Conservation (phyloP, 78 protist species). For the Capsaspora owczarzaki region DNA sequence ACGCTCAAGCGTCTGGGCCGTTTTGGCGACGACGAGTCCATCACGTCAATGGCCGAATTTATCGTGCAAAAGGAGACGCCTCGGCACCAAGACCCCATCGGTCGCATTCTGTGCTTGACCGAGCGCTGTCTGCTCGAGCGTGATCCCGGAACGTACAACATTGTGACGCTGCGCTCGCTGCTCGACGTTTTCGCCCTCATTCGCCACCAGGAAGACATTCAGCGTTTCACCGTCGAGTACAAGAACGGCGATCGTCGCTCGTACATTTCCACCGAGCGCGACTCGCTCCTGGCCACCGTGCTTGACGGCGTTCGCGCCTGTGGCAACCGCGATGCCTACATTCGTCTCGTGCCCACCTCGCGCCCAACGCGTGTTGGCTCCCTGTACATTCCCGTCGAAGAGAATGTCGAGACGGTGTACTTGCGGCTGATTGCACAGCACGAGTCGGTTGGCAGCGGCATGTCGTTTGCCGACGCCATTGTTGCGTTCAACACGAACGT, state of each 20-base stretch:
- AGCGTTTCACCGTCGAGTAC: conserved; percentile 32
- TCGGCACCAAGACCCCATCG: conserved; percentile 7
- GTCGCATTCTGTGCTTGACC: conserved; percentile 16
- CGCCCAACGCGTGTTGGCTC: conserved; percentile 16
- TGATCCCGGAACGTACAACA: conserved; percentile 42
- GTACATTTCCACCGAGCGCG: conserved; percentile 16
- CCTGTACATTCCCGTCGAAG: not conserved
- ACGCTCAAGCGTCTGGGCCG: not conserved
- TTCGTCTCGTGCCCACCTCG: not conserved
- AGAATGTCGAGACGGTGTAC: conserved; percentile 9
- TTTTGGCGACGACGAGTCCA: not conserved
- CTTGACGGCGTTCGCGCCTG: conserved; percentile 30
- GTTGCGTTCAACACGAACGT: conserved; percentile 40
- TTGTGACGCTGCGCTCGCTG: conserved; percentile 17
- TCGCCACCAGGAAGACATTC: conserved; percentile 30
- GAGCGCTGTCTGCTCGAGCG: conserved; percentile 37
- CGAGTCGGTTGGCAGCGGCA: not conserved
- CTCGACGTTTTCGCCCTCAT: conserved; percentile 18
- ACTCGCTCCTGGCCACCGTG: conserved; percentile 32
- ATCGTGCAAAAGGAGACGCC: conserved; percentile 1
- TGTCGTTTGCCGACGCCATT: conserved; percentile 18
- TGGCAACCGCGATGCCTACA: conserved; percentile 20
- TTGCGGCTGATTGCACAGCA: conserved; percentile 7
- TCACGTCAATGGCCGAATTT: conserved; percentile 23
- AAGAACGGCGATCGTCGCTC: not conserved